Evolutionary conservation across 495 filamentous ascomycete species (phyloP), one percentile per base, ranked within the genome.

Genomic region (Cairneyella variabilis): DNA sequence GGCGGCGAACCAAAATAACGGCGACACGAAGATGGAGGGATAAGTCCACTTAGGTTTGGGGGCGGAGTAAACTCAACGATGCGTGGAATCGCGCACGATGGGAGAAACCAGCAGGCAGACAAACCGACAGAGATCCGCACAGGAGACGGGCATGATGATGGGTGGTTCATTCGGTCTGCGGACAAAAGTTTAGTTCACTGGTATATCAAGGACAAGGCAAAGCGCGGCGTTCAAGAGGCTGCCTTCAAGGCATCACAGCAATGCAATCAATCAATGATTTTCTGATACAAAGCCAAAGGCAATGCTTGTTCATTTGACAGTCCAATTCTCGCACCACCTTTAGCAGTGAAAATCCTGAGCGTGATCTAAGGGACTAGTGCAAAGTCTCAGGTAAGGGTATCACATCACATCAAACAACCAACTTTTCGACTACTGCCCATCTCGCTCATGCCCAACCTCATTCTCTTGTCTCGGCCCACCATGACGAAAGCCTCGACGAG

Each of bases 341-440:
- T n/a, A n/a, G n/a, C n/a, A n/a, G n/a, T n/a, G n/a, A n/a, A n/a
- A n/a, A n/a, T n/a, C n/a, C n/a, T n/a, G n/a, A n/a, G n/a, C n/a
- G n/a, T n/a, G n/a, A n/a, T n/a, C n/a, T n/a, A n/a, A n/a, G n/a
- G n/a, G n/a, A n/a, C n/a, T n/a, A n/a, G n/a, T n/a, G n/a, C n/a
- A n/a, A n/a, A n/a, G 28, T 32, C 14, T 32, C 14, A 32, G 6
- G 28, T 6, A 32, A 14, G 14, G 28, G 14, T 32, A 7, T 32
- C 14, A 2, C 17, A 49, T 71, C 68, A 97, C 90, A 97, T 95
- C 71, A 95, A 71, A 66, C 95, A 98, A 14, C 88, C 93, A 56
- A 89, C 85, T 71, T 89, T 89, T 58, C 89, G 87, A 64, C 90
- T 96, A 36, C 85, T 93, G 63, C 95, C 90, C 63, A 97, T 62